A percentile compares a stretch with the other conserved stretches of the same genome.
Conservation (phyloP, 1,284 basidiomycete genomes). For the Malassezia cuniculi region DNA sequence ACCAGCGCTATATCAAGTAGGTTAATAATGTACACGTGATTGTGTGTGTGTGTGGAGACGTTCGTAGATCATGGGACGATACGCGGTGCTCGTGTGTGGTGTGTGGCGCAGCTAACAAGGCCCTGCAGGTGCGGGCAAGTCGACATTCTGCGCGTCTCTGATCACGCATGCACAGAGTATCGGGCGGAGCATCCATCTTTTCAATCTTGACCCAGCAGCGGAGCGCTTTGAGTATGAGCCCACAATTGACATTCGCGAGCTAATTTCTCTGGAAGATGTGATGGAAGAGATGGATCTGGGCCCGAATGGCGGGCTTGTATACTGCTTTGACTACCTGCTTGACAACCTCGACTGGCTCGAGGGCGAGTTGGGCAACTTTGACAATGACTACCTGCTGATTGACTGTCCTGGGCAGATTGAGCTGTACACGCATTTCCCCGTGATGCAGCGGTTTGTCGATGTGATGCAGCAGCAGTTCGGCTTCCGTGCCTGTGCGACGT, state of each 20-base stretch:
- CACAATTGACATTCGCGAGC: constrained; percentile 81
- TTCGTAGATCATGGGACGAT: constrained; percentile 22
- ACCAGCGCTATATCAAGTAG: constrained; percentile 29
- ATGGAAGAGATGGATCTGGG: constrained; percentile 92
- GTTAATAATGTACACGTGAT: background rate
- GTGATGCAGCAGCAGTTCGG: constrained; percentile 45
- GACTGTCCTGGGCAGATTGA: constrained; percentile 99
- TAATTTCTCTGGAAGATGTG: constrained; percentile 85
- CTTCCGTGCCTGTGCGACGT: constrained; percentile 48
- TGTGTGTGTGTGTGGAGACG: background rate
- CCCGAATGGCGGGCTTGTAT: constrained; percentile 90
- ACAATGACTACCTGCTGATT: constrained; percentile 93
- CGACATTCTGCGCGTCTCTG: constrained; percentile 78
- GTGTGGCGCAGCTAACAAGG: constrained; percentile 47
- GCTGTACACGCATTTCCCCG: constrained; percentile 93
- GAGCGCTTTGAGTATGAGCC: constrained; percentile 87
- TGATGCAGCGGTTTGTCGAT: constrained; percentile 75
- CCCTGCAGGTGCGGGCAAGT: constrained; percentile 94
- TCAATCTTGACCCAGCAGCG: constrained; percentile 95
- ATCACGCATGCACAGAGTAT: constrained; percentile 78
- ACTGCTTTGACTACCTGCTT: constrained; percentile 94
- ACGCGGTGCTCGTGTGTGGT: constrained; percentile 28
- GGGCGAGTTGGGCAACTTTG: constrained; percentile 77
- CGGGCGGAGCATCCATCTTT: constrained; percentile 74
- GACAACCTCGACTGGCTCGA: constrained; percentile 99